Conservation (phyloP, 306 rosid genomes). For the Vicia faba region DNA sequence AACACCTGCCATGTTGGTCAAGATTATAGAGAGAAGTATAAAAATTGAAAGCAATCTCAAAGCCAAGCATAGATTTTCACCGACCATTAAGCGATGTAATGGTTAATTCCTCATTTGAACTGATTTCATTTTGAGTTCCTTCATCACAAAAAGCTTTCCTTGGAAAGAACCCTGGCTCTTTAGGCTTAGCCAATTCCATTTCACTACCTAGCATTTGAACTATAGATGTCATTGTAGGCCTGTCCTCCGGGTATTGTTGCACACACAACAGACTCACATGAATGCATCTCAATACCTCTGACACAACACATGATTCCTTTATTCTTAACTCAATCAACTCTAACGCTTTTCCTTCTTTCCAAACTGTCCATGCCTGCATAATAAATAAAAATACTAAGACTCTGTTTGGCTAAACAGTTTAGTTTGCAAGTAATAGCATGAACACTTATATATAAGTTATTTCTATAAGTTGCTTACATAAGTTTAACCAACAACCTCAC, state of each 20-base stretch:
- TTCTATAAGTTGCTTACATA: neutral
- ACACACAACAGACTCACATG: conserved; percentile 58
- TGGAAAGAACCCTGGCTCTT: conserved; percentile 50
- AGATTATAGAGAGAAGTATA: no score
- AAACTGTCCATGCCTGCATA: conserved; percentile 54
- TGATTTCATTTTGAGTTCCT: conserved; percentile 28
- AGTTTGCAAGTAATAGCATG: neutral
- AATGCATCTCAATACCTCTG: conserved; percentile 52
- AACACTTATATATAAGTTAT: neutral
- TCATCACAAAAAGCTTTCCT: neutral
- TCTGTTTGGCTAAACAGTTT: neutral
- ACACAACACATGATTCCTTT: conserved; percentile 8
- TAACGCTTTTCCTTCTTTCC: conserved; percentile 46
- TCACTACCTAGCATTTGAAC: conserved; percentile 51
- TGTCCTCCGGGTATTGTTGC: conserved; percentile 53
- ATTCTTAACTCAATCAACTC: conserved; percentile 45
- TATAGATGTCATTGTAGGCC: conserved; percentile 46
- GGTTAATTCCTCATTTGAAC: conserved; percentile 36
- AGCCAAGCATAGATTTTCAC: conserved; percentile 13
- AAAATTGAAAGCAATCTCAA: no score
- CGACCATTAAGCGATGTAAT: conserved; percentile 25
- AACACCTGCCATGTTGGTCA: no score
- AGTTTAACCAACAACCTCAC: no score
- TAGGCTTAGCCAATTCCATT: conserved; percentile 47
- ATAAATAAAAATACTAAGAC: neutral